These are phyloP conservation scores for Prillingera fragicola DNA, from an alignment of 1,284 basidiomycete genomes.

Conservation along the genomic window DNA sequence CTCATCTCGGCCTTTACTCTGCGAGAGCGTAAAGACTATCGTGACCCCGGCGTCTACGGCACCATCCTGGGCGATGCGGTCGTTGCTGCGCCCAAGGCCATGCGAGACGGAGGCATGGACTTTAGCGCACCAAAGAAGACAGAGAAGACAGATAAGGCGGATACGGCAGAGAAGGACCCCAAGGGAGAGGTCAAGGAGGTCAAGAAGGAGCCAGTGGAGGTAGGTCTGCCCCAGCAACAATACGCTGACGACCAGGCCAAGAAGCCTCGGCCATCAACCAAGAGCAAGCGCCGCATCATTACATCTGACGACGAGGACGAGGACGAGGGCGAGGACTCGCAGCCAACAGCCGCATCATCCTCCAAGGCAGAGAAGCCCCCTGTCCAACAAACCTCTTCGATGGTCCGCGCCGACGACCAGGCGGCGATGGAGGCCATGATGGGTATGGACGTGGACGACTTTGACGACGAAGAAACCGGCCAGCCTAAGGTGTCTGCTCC, in stretches of 20 bases:
- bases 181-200: conserved; percentile 4
- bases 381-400: conserved; percentile 31
- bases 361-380: conserved; percentile 6
- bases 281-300: conserved; percentile 30
- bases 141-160: conserved; percentile 5
- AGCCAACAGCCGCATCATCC: not conserved
- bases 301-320: conserved; percentile 35
- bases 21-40: conserved; percentile 21
- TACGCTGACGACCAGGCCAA: conserved; percentile 1
- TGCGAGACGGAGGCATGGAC: conserved; percentile 30
- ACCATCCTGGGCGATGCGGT: conserved; percentile 33
- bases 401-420: conserved; percentile 33
- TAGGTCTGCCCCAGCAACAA: not conserved
- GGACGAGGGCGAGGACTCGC: no score
- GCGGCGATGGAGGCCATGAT: conserved; percentile 46
- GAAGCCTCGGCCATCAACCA: conserved; percentile 3
- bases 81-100: conserved; percentile 10
- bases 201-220: conserved; percentile 3
- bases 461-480: conserved; percentile 8
- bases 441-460: conserved; percentile 37
- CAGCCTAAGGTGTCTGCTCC: not conserved
- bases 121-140: conserved; percentile 13
- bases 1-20: conserved; percentile 25
- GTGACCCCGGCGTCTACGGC: conserved; percentile 29
- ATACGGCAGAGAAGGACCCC: conserved; percentile 2